These are phyloP conservation scores for Alternaria metachromatica DNA, from an alignment of 2,329 filamentous ascomycete genomes.

Conservation along the genomic window DNA sequence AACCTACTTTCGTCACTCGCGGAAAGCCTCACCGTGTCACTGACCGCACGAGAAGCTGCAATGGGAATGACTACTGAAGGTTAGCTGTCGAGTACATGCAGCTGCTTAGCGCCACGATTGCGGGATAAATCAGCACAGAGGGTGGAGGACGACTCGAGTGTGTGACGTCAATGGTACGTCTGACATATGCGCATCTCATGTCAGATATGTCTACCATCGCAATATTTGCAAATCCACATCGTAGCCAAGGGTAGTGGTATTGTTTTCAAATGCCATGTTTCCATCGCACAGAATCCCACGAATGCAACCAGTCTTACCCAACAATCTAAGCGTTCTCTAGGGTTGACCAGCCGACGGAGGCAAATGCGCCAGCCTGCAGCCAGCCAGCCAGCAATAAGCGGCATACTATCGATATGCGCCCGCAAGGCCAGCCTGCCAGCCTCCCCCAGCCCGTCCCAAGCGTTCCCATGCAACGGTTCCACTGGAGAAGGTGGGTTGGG, in stretches of 20 bases:
- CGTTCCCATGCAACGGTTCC: constrained; percentile 15
- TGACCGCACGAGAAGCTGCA: not conserved
- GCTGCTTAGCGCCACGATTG: not conserved
- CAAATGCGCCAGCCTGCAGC: constrained; percentile 1
- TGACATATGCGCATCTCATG: not conserved
- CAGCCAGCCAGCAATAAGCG: not conserved
- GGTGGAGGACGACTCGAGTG: not conserved
- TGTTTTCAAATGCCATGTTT: constrained; percentile 4
- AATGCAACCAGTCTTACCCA: constrained; percentile 1
- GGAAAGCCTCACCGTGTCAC: constrained; percentile 1
- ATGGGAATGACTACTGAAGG: constrained; percentile 1
- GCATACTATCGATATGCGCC: constrained; percentile 13
- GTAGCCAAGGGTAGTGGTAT: constrained; percentile 4
- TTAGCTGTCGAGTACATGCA: not conserved
- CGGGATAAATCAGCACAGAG: not conserved
- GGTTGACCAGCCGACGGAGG: not conserved
- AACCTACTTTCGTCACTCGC: constrained; percentile 1
- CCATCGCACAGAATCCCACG: not conserved
- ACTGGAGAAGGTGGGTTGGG: constrained; percentile 5
- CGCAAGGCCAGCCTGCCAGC: constrained; percentile 1
- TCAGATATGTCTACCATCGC: not conserved
- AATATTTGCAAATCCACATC: not conserved
- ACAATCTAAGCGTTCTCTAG: not conserved
- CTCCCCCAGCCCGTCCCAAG: constrained; percentile 4
- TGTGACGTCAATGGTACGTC: constrained; percentile 15